phyloP scores from a whole-genome alignment of 2,329 filamentous ascomycete genomes.

The Fusarium fracticaudum region DNA sequence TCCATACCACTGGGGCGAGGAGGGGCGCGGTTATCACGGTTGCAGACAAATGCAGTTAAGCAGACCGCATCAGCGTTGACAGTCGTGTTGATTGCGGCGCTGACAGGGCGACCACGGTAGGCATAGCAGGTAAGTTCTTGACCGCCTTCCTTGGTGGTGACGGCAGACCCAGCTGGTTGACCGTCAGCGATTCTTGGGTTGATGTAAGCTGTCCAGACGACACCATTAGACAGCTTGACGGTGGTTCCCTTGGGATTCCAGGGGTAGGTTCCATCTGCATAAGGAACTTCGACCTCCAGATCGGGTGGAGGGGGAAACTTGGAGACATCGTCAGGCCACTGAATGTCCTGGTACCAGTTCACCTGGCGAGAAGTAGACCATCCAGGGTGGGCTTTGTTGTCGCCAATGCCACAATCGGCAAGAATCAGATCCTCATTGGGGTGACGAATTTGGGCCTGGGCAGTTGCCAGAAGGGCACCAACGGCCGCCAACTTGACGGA shows the following conservation, averaged over 20 bases:
- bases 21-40: conserved; percentile 48
- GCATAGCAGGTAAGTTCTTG: conserved; percentile 54
- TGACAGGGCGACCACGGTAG: conserved; percentile 53
- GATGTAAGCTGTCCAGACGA: conserved; percentile 55
- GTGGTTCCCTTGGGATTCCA: conserved; percentile 52
- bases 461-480: conserved; percentile 35
- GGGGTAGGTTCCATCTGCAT: conserved; percentile 50
- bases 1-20: conserved; percentile 49
- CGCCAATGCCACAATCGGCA: conserved; percentile 55
- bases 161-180: conserved; percentile 51
- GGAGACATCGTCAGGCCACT: conserved; percentile 49
- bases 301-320: conserved; percentile 50
- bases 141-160: conserved; percentile 53
- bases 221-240: conserved; percentile 51
- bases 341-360: conserved; percentile 54
- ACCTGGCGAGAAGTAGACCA: conserved; percentile 57
- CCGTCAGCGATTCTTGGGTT: conserved; percentile 53
- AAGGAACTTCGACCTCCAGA: conserved; percentile 53
- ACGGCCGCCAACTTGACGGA: conserved; percentile 38
- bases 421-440: conserved; percentile 52
- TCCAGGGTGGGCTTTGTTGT: conserved; percentile 50
- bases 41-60: conserved; percentile 55
- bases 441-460: conserved; percentile 39
- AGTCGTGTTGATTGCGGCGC: conserved; percentile 52
- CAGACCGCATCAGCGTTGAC: conserved; percentile 50